Conservation (phyloP, 306 rosid genomes). For the Fragaria iinumae region DNA sequence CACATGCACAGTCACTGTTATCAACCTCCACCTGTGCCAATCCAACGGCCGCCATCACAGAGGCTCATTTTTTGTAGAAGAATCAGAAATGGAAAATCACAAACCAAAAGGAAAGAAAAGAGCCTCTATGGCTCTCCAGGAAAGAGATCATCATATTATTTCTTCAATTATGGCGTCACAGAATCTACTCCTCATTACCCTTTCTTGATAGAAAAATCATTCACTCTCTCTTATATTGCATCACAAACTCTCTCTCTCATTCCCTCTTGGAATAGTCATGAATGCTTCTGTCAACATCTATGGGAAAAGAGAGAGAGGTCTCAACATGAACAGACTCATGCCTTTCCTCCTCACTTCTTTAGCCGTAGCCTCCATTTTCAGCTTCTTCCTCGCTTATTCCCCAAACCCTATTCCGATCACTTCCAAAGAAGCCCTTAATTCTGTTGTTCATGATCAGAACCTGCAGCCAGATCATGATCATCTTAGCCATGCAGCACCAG, state of each 20-base stretch:
- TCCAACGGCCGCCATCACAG: constrained; percentile 16
- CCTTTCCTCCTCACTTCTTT: constrained; percentile 50
- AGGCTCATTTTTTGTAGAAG: background rate
- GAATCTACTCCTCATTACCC: constrained; percentile 12
- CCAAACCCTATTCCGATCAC: constrained; percentile 41
- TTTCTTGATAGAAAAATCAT: constrained; percentile 5
- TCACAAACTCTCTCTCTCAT: background rate
- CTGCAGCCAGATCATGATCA: background rate
- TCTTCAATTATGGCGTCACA: constrained; percentile 13
- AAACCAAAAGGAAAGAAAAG: background rate
- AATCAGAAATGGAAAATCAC: background rate
- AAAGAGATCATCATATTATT: background rate
- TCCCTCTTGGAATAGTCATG: constrained; percentile 32
- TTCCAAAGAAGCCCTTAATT: constrained; percentile 30
- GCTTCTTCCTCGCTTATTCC: constrained; percentile 42
- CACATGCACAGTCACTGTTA: constrained; percentile 27
- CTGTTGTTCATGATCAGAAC: constrained; percentile 23
- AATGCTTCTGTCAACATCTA: constrained; percentile 24
- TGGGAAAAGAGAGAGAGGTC: constrained; percentile 42
- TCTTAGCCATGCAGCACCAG: constrained; percentile 21
- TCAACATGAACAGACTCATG: constrained; percentile 23
- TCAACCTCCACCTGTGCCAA: constrained; percentile 19
- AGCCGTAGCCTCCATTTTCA: constrained; percentile 41
- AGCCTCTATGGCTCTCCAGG: background rate
- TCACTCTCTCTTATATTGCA: background rate